Conservation (phyloP, 2,329 filamentous ascomycete genomes). For the Fusarium sororula region DNA sequence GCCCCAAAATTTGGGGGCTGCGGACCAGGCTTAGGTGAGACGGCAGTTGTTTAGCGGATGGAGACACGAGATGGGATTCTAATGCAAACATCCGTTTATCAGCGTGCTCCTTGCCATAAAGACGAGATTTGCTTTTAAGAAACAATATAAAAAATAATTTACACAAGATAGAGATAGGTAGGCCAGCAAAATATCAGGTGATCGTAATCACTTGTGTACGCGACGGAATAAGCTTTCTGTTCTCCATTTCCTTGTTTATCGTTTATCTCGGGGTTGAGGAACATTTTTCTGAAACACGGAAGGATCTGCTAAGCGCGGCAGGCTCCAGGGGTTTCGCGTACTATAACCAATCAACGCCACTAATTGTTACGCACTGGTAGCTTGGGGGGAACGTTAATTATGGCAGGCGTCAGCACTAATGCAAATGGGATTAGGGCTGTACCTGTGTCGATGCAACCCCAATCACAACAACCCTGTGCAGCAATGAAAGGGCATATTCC, state of each 20-base stretch:
- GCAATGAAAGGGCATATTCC: neutral
- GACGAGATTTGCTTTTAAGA: neutral
- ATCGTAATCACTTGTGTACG: neutral
- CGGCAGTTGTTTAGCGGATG: too few species aligned
- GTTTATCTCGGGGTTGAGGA: neutral
- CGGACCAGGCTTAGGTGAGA: neutral
- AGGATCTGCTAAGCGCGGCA: neutral
- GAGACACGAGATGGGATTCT: neutral
- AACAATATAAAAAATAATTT: too few species aligned
- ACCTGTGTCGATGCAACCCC: neutral
- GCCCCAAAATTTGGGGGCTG: neutral
- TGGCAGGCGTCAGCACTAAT: neutral
- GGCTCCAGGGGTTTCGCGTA: neutral
- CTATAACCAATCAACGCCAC: neutral
- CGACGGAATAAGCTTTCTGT: neutral
- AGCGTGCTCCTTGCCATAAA: too few species aligned
- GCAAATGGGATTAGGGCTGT: neutral
- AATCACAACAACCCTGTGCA: neutral
- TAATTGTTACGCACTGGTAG: neutral
- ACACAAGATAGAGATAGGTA: too few species aligned
- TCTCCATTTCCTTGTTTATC: neutral
- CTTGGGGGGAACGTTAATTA: neutral
- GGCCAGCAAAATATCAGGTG: rapidly evolving
- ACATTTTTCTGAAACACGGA: neutral
- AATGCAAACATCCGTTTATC: neutral